These are phyloP conservation scores for Wallacemonas sp. DNA, from an alignment of 208 protist genomes.

Conservation along the genomic window DNA sequence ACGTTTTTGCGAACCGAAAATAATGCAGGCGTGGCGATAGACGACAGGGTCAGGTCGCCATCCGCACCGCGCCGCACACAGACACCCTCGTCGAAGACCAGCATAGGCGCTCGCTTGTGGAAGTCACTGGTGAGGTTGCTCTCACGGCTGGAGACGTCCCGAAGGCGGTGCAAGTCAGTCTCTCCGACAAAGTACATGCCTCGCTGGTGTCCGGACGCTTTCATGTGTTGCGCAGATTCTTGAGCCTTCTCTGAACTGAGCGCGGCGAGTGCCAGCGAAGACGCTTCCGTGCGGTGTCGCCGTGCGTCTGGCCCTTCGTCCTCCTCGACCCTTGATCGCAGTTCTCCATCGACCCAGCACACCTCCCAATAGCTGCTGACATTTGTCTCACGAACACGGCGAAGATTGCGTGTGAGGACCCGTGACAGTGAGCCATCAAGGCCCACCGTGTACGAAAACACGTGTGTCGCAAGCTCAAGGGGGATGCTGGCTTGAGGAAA, in stretches of 20 bases:
- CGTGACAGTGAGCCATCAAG: conserved; percentile 63
- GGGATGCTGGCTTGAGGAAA: conserved; percentile 26
- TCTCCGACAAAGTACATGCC: conserved; percentile 88
- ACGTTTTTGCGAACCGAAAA: conserved; percentile 73
- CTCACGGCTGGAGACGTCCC: conserved; percentile 52
- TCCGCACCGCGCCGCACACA: conserved; percentile 74
- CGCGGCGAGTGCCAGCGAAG: conserved; percentile 37
- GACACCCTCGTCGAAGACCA: conserved; percentile 79
- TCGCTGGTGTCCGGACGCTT: conserved; percentile 47
- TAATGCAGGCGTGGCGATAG: conserved; percentile 70
- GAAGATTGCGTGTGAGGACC: conserved; percentile 39
- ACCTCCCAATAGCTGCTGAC: conserved; percentile 82
- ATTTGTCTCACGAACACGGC: conserved; percentile 60
- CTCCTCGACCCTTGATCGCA: conserved; percentile 22
- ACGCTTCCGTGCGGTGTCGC: conserved; percentile 26
- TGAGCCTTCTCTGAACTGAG: conserved; percentile 51
- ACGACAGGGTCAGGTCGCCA: conserved; percentile 78
- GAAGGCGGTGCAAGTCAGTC: conserved; percentile 59
- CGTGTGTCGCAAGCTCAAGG: conserved; percentile 78
- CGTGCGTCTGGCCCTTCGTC: conserved; percentile 31
- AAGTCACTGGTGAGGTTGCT: conserved; percentile 67
- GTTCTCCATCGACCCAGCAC: conserved; percentile 78
- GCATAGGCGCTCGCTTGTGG: conserved; percentile 72
- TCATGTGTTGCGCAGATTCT: conserved; percentile 58
- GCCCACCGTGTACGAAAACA: conserved; percentile 82